Evolutionary conservation across 192 early-diverging fungal genomes (phyloP), one percentile per base, ranked within the genome.

Genomic region (Coemansia sp.): DNA sequence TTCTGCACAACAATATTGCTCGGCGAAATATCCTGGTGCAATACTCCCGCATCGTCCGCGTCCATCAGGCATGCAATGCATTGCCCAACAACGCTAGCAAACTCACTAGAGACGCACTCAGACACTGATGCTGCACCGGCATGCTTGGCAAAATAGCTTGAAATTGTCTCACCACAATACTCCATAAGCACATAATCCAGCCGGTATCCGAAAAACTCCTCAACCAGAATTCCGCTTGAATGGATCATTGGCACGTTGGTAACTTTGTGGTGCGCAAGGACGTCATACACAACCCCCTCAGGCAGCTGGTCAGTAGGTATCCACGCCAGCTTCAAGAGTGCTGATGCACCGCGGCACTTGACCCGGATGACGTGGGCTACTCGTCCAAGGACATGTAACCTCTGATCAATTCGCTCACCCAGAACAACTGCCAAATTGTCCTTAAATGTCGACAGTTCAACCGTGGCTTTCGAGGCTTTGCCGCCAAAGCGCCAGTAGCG

Each of bases 101-200:
- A n/a, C n/a, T n/a, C n/a, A n/a, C n/a, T n/a, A n/a, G n/a, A n/a
- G n/a, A n/a, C n/a, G n/a, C n/a, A n/a, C n/a, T n/a, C n/a, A n/a
- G n/a, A n/a, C n/a, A n/a, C n/a, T n/a, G n/a, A n/a, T n/a, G n/a
- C n/a, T n/a, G n/a, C n/a, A n/a, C n/a, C n/a, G n/a, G n/a, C n/a
- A n/a, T n/a, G n/a, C n/a, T n/a, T n/a, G n/a, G n/a, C n/a, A 19
- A 55, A 55, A 3, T 45, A 46, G 11, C 30, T n/a, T 3, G 26
- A 20, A 4, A 62, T 22, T 1, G 60, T 1, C 8, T 39, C 45
- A 0, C 60, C 60, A 19, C 60, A 62, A 26, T 62, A 26, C 31
- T 62, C 60, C 17, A 51, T 55, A 0, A 62, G 14, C 15, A 62
- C n/a, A 21, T 36, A 62, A 28, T 52, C 53, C 0, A 51, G 53